Base-by-base conservation (phyloP, 176 grass and related monocot genomes). In the Melocanna baccifera region DNA sequence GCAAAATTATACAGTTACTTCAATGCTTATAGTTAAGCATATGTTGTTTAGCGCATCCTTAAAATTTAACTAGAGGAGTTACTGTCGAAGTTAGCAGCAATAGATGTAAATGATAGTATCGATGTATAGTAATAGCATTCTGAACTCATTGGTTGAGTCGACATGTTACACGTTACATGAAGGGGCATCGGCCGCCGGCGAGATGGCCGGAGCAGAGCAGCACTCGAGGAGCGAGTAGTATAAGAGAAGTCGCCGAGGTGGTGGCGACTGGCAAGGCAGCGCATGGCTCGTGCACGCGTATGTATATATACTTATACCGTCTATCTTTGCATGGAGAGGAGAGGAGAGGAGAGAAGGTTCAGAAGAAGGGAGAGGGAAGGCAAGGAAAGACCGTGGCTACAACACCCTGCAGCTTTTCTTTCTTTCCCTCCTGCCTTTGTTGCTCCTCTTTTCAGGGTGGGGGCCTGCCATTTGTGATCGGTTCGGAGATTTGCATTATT, bases 291-390 rank as follows among this genome's bases (percentile, higher is more conserved):
- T 3, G 74, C 12, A 3, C 32, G 67, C 10, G 42, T 53, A 56
- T 51, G 69, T 75, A 69, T 75, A 69, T 75, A 79, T 75, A 67
- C 73, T 62, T 39, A 25, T 12, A 43, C 22, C 18, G 12, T 16
- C 69, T 62, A 23, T 72, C 25, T 69, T 61, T 75, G 87, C 80
- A 81, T 91, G 89, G 78, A 28, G 64, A 58, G 41, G 69, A 69
- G 63, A 69, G 69, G 66, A 71, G 71, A 30, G 69, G 65, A 40
- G 64, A 34, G 3, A 69, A 78, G 74, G 26, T 69, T 50, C 71
- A 65, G 29, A 29, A 5, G 13, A 55, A 22, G 1, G 15, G 22
- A n/a, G 15, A 18, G 4, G 16, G 59, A 67, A 15, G 73, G 51
- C 42, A 65, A 34, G 23, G 32, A 40, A 32, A 56, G 58, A 73